phyloP scores from a whole-genome alignment of 2,329 filamentous ascomycete species.

The Fusarium armeniacum region DNA sequence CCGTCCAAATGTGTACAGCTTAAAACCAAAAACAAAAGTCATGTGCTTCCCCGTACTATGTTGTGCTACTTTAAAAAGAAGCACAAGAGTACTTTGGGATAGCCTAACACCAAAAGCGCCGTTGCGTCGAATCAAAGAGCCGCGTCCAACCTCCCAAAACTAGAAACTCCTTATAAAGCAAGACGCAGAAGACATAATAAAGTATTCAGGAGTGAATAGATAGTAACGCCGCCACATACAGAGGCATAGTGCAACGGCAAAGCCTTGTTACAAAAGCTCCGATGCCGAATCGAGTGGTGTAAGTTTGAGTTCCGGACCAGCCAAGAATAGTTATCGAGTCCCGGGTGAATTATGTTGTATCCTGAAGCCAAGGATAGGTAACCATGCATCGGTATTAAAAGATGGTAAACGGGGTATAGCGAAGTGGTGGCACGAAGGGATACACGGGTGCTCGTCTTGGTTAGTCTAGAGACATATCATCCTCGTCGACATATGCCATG shows the following conservation, averaged over 20 bases:
- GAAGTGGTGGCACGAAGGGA: constrained; percentile 30
- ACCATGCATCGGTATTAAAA: constrained; percentile 44
- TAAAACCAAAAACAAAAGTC: constrained; percentile 14
- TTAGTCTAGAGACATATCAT: constrained; percentile 55
- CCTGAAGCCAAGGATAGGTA: constrained; percentile 21
- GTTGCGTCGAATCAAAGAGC: neutral
- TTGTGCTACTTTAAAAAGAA: constrained; percentile 23
- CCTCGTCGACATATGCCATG: constrained; percentile 73
- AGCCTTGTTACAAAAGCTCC: neutral
- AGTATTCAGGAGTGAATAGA: constrained; percentile 30
- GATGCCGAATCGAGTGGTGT: constrained; percentile 11
- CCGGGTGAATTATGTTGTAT: constrained; percentile 17
- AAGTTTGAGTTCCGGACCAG: constrained; percentile 36
- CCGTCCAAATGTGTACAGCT: constrained; percentile 21
- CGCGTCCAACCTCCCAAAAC: neutral
- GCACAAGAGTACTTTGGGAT: constrained; percentile 4
- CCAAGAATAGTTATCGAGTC: constrained; percentile 28
- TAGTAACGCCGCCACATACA: constrained; percentile 19
- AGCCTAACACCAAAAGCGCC: constrained; percentile 27
- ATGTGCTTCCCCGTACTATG: constrained; percentile 28
- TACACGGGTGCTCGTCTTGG: constrained; percentile 16
- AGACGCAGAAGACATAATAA: constrained; percentile 10
- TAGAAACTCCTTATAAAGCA: constrained; percentile 19
- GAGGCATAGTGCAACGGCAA: neutral
- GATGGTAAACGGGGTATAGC: constrained; percentile 38